These are phyloP conservation scores for Clathrus columnatus DNA, from an alignment of 768 basidiomycete genomes.

Conservation along the genomic window DNA sequence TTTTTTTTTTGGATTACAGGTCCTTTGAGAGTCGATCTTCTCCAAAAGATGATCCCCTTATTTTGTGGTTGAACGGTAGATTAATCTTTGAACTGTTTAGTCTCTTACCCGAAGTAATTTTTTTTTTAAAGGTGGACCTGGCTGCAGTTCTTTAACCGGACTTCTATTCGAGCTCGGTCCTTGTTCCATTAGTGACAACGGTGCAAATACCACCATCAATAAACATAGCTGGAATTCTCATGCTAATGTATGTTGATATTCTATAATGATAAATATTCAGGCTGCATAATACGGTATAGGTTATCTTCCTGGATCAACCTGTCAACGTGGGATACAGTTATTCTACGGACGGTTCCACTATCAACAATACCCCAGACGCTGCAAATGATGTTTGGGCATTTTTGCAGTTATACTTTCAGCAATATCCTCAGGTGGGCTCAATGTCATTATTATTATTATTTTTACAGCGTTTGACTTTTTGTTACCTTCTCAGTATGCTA, in stretches of 20 bases:
- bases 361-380: conserved; percentile 75
- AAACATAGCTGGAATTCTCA: conserved; percentile 78
- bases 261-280: conserved; percentile 19
- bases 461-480: background rate
- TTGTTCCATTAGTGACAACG: conserved; percentile 62
- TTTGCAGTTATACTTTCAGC: conserved; percentile 68
- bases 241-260: conserved; percentile 40
- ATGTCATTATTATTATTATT: background rate
- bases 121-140: conserved; percentile 1
- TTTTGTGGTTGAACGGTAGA: conserved; percentile 87
- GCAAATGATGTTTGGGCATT: conserved; percentile 88
- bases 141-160: conserved; percentile 70
- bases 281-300: conserved; percentile 12
- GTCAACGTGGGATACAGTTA: conserved; percentile 90
- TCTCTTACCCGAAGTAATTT: background rate
- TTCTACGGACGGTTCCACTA: conserved; percentile 59
- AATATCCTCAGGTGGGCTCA: conserved; percentile 47
- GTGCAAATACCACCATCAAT: conserved; percentile 64
- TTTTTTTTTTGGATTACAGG: conserved; percentile 31
- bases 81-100: conserved; percentile 27
- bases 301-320: conserved; percentile 67
- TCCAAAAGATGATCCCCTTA: conserved; percentile 70
- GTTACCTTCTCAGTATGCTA: conserved; percentile 39
- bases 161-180: conserved; percentile 91
- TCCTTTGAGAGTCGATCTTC: conserved; percentile 80